These are phyloP conservation scores for Rhodotorula taiwanensis DNA, from an alignment of 768 basidiomycete genomes.

Conservation along the genomic window DNA sequence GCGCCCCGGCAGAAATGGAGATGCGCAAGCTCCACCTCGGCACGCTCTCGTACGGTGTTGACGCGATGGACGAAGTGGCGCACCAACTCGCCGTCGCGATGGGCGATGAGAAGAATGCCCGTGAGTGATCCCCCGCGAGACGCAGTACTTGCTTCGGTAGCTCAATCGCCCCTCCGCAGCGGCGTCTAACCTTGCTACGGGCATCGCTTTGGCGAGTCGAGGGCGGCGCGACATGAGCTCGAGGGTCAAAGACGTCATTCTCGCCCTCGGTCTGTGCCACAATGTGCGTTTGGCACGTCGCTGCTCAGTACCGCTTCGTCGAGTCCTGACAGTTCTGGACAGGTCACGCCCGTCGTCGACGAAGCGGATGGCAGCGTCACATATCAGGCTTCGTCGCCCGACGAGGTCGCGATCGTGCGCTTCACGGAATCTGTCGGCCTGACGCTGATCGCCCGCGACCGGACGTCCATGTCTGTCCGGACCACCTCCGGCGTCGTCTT, in stretches of 20 bases:
- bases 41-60: constrained; percentile 90
- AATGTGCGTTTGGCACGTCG: constrained; percentile 57
- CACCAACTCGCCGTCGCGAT: constrained; percentile 85
- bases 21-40: constrained; percentile 99
- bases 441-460: constrained; percentile 78
- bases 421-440: constrained; percentile 95
- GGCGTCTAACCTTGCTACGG: constrained; percentile 54
- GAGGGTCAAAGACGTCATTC: constrained; percentile 80
- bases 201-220: constrained; percentile 62
- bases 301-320: background rate
- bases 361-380: constrained; percentile 93
- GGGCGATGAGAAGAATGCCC: constrained; percentile 57
- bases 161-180: background rate
- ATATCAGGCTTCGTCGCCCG: constrained; percentile 97
- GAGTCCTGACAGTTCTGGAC: background rate
- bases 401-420: constrained; percentile 96
- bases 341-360: constrained; percentile 83
- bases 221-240: constrained; percentile 93
- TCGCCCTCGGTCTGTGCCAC: constrained; percentile 90
- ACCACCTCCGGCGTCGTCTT: constrained; percentile 56
- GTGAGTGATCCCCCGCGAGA: constrained; percentile 45
- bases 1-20: constrained; percentile 73
- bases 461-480: constrained; percentile 77
- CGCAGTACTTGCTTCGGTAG: background rate
- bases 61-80: constrained; percentile 98